These are phyloP conservation scores for Cicer yamashitae DNA, from an alignment of 306 rosid genomes.

Conservation along the genomic window DNA sequence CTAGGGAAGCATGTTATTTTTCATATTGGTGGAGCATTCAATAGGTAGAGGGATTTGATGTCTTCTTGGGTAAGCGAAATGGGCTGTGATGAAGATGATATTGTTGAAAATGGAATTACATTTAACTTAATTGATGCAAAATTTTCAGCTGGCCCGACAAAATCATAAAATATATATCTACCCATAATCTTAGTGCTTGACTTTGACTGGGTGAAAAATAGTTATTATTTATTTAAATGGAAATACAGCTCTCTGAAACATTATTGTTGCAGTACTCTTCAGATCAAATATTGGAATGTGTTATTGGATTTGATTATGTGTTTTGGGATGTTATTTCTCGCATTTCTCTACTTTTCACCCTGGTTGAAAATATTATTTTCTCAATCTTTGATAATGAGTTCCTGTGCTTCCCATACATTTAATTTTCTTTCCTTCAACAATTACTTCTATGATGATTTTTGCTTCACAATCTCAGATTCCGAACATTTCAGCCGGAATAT, in stretches of 20 bases:
- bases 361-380: conserved; percentile 39
- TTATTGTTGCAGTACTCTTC: background rate
- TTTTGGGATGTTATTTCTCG: conserved; percentile 24
- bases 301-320: conserved; percentile 22
- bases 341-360: background rate
- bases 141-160: conserved; percentile 7
- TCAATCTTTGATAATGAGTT: conserved; percentile 15
- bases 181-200: background rate
- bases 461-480: conserved; percentile 67
- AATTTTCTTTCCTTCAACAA: conserved; percentile 33
- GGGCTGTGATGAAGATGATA: background rate
- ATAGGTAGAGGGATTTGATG: background rate
- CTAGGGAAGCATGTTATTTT: background rate
- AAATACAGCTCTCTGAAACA: conserved; percentile 12
- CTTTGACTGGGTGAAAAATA: background rate
- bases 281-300: background rate
- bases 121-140: conserved; percentile 19
- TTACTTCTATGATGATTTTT: conserved; percentile 36
- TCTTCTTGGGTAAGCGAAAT: background rate
- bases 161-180: background rate
- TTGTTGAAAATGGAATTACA: conserved; percentile 23
- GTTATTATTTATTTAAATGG: conserved; percentile 20
- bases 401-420: conserved; percentile 30
- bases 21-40: background rate
- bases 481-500: conserved; percentile 79